Evolutionary conservation across 192 early-diverging fungal genomes (phyloP), one percentile per base, ranked within the genome.

Genomic region (Coemansia sp.): DNA sequence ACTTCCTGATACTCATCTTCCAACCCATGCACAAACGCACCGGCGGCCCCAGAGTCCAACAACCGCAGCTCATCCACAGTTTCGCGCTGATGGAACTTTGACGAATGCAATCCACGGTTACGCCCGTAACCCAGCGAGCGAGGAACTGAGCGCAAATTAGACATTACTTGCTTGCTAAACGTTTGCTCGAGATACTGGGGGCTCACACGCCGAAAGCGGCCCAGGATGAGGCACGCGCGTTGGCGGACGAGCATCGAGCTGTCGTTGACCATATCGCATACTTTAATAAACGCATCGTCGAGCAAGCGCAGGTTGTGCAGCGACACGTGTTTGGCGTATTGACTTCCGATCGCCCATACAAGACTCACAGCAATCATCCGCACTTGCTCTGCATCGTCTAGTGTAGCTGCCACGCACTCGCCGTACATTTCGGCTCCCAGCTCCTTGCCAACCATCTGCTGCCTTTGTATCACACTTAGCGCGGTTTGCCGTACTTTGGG

Each of bases 1-100:
- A 98, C 95, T 22, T 88, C 88, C 55, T 90, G 87, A 76, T 87
- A 95, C 80, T 98, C 94, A 78, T 98, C 97, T 66, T 98, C 97
- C 32, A 96, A 82, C 3, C 93, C 95, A 71, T 95, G 94, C 13
- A 98, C 88, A 85, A 98, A 98, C 0, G 92, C 93, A 7, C 97
- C 97, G 61, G 87, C 93, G 3, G 92, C 90, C 27, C 91, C 88
- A 0, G 92, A 88, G 58, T 93, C 92, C 38, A 93, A 65, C 20
- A 94, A 63, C 45, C 80, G 73, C 64, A 90, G 83, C 37, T 90
- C 83, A 0, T 87, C 89, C 63, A 89, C 87, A 45, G 84, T 68
- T 64, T 90, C 88, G 26, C 61, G 51, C 16, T 88, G 84, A 10
- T 23, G 52, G 23, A 54, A 27, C 24, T 43, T 43, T 43, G 41